Percentiles rank a stretch among this genome's conserved stretches.
These are phyloP conservation scores for Jacaranda mimosifolia DNA, from an alignment of 257 asterid genomes.

Conservation along the genomic window DNA sequence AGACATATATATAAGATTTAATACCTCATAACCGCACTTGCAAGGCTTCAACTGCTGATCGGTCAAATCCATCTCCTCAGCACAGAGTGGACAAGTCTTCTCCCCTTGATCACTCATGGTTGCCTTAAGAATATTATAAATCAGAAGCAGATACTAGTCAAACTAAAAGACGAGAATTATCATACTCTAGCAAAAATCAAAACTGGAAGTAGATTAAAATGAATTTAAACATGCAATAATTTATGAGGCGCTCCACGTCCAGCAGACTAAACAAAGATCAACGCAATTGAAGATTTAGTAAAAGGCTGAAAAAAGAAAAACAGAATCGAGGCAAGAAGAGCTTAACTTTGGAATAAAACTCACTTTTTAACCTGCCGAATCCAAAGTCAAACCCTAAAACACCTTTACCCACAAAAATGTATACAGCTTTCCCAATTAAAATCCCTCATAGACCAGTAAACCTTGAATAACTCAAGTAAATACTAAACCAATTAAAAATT, in stretches of 20 bases:
- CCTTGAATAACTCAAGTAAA: slow-evolving; percentile 20
- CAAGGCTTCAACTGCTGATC: slow-evolving; percentile 99
- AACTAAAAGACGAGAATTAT: not conserved
- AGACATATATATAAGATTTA: not conserved
- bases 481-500: slow-evolving; percentile 6
- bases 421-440: slow-evolving; percentile 16
- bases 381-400: slow-evolving; percentile 48
- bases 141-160: slow-evolving; percentile 7
- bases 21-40: slow-evolving; percentile 97
- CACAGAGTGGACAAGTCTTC: slow-evolving; percentile 94
- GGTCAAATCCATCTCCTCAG: slow-evolving; percentile 99
- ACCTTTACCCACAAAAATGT: slow-evolving; percentile 12
- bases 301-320: not conserved
- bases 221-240: slow-evolving; percentile 17
- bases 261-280: slow-evolving; percentile 29
- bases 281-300: not conserved
- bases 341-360: not conserved
- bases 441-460: slow-evolving; percentile 30
- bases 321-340: slow-evolving; percentile 16
- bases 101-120: slow-evolving; percentile 95
- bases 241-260: slow-evolving; percentile 10
- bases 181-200: not conserved
- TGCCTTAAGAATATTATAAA: slow-evolving; percentile 46
- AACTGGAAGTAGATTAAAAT: slow-evolving; percentile 1
- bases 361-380: slow-evolving; percentile 32